Base-by-base conservation (phyloP, 23 red algal species). In the Porphyridium purpureum region DNA sequence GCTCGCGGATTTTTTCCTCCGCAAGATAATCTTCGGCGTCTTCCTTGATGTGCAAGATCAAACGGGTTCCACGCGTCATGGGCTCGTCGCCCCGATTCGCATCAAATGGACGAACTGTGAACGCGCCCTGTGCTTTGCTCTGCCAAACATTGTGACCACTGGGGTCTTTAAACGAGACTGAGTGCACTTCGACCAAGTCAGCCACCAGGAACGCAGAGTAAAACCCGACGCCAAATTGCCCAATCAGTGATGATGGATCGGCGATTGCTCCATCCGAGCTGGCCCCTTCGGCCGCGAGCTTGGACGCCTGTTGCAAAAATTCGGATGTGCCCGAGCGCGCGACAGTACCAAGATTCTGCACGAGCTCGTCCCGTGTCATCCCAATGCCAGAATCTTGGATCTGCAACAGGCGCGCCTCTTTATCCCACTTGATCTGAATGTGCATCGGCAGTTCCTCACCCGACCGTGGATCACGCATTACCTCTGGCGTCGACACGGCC, bases 191-290 rank as follows among this genome's bases (percentile, higher is more conserved):
- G 1, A 67, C 49, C 38, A 26, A 26, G 38, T 67, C 62, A 11
- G 62, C 25, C 26, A 67, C 62, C 17, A 67, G 62, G 26, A 52
- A 67, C 20, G 62, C 62, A 24, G 62, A 50, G 38, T 67, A 67
- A 33, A 67, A 67, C 17, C 62, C 62, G 35, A 67, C 62, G 21
- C 62, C 62, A 33, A 67, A 67, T 38, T 35, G 25, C 25, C 62
- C 62, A 11, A 67, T 67, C 46, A 67, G 50, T 5, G 22, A 7
- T 1, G 62, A 2, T 14, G 62, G 24, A 17, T 67, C 62, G 15
- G 31, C 38, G 28, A 33, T 30, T 21, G 11, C 38, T 17, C 38
- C 38, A 17, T 11, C 11, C 38, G 11, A n/a, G 28, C 36, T 30
- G 24, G 11, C 38, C 38, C 38, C 38, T 11, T 11, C 11, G 11